Conservation (phyloP, 495 filamentous ascomycete genomes). For the Penicillium fimorum region DNA sequence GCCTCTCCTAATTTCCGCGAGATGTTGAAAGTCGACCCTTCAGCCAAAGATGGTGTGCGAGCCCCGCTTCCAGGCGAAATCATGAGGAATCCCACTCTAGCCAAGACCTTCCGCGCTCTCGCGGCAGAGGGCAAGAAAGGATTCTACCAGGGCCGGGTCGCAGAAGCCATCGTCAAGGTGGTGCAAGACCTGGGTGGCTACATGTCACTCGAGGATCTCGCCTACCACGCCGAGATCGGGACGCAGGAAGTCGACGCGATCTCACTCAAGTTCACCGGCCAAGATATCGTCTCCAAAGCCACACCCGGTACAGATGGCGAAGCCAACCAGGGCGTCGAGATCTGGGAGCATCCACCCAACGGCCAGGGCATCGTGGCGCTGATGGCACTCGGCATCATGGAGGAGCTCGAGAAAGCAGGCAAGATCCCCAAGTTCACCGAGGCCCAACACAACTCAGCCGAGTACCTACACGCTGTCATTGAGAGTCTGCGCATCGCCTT, state of each 20-base stretch:
- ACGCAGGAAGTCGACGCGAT: slow-evolving; percentile 81
- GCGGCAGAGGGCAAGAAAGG: slow-evolving; percentile 81
- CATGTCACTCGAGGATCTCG: slow-evolving; percentile 76
- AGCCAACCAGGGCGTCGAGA: slow-evolving; percentile 61
- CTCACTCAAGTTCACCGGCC: slow-evolving; percentile 71
- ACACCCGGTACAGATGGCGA: slow-evolving; percentile 42
- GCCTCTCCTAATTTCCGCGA: slow-evolving; percentile 83
- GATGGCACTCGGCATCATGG: slow-evolving; percentile 88
- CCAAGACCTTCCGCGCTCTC: slow-evolving; percentile 75
- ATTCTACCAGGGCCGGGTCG: slow-evolving; percentile 86
- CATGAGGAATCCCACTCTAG: slow-evolving; percentile 79
- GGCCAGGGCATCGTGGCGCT: slow-evolving; percentile 94
- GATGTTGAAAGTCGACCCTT: slow-evolving; percentile 73
- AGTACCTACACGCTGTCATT: slow-evolving; percentile 86
- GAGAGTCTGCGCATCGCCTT: slow-evolving; percentile 91
- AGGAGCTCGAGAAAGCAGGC: slow-evolving; percentile 71
- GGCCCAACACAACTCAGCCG: slow-evolving; percentile 70
- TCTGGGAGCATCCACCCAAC: slow-evolving; percentile 99
- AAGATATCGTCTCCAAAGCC: slow-evolving; percentile 56
- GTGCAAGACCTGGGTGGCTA: slow-evolving; percentile 73
- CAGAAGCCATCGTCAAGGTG: slow-evolving; percentile 74
- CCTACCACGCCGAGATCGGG: slow-evolving; percentile 68
- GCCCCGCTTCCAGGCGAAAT: slow-evolving; percentile 82
- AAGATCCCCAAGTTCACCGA: slow-evolving; percentile 67
- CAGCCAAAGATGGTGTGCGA: slow-evolving; percentile 62